These are phyloP conservation scores for Mycocalia duriaeana DNA, from an alignment of 1,284 basidiomycete genomes.

Conservation along the genomic window DNA sequence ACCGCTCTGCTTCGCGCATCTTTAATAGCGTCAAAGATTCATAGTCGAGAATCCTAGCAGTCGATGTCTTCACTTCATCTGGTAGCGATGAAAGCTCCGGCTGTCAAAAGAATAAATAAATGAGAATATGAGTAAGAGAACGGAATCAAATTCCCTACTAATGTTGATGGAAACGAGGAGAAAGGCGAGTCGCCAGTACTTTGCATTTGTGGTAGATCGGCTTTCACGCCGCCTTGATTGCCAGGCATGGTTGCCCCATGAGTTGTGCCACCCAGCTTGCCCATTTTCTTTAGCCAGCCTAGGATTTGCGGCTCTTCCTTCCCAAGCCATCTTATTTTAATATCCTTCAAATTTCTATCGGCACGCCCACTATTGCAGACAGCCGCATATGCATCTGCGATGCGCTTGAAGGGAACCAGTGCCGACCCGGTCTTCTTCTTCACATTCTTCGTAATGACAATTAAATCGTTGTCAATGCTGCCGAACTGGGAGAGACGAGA, in stretches of 20 bases:
- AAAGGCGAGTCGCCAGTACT: slow-evolving; percentile 25
- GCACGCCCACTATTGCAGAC: slow-evolving; percentile 54
- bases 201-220: slow-evolving; percentile 26
- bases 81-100: slow-evolving; percentile 20
- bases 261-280: slow-evolving; percentile 41
- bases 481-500: slow-evolving; percentile 58
- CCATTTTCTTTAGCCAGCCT: slow-evolving; percentile 69
- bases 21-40: slow-evolving; percentile 80
- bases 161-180: slow-evolving; percentile 55
- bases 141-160: slow-evolving; percentile 36
- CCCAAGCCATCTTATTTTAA: slow-evolving; percentile 65
- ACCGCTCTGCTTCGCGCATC: slow-evolving; percentile 75
- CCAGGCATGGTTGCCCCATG: slow-evolving; percentile 7
- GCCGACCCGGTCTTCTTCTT: slow-evolving; percentile 62
- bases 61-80: slow-evolving; percentile 24
- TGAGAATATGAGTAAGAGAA: slow-evolving; percentile 2
- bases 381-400: slow-evolving; percentile 68
- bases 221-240: slow-evolving; percentile 12
- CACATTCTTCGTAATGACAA: slow-evolving; percentile 61
- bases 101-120: slow-evolving; percentile 15
- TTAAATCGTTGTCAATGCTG: slow-evolving; percentile 50
- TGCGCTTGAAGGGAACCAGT: slow-evolving; percentile 67
- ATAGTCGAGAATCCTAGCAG: slow-evolving; percentile 55
- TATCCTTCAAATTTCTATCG: slow-evolving; percentile 46
- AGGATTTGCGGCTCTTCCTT: slow-evolving; percentile 74